Percentiles rank a stretch among this genome's conserved stretches.
phyloP scores from a whole-genome alignment of 2,329 filamentous ascomycete genomes.

The Claviceps monticola region DNA sequence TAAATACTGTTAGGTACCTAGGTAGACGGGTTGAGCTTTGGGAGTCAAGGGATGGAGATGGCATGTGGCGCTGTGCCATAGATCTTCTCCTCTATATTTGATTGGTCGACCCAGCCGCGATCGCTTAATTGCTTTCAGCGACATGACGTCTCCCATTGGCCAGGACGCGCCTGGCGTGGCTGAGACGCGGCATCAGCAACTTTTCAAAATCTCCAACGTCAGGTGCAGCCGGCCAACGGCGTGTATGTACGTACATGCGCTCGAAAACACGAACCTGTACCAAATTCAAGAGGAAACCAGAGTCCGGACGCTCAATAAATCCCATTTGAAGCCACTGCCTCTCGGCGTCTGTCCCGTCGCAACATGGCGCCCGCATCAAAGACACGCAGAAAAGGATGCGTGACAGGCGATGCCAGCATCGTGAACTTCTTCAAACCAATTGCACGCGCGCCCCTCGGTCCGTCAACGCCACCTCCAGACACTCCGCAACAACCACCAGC shows the following conservation, averaged over 20 bases:
- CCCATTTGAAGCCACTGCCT: background rate
- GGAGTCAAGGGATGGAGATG: no score
- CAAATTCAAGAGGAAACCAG: background rate
- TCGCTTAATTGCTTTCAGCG: background rate
- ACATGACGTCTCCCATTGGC: background rate
- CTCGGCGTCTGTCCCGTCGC: background rate
- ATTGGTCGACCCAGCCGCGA: no score
- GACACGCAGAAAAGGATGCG: conserved; percentile 8
- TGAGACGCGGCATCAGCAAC: no score
- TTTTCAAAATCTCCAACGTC: no score
- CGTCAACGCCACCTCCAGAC: conserved; percentile 3
- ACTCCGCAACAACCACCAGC: conserved; percentile 2
- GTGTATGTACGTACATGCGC: background rate
- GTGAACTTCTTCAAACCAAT: conserved; percentile 25
- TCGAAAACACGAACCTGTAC: no score
- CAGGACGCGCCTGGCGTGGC: background rate
- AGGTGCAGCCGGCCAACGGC: background rate
- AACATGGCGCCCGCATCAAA: conserved; percentile 12
- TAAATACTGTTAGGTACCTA: no score
- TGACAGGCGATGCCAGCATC: conserved; percentile 16
- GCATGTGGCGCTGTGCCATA: no score
- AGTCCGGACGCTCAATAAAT: background rate
- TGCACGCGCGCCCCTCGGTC: conserved; percentile 7
- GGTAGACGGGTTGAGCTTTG: no score
- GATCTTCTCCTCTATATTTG: no score